These are phyloP conservation scores for Penicillium taxi DNA, from an alignment of 495 filamentous ascomycete species.

Conservation along the genomic window DNA sequence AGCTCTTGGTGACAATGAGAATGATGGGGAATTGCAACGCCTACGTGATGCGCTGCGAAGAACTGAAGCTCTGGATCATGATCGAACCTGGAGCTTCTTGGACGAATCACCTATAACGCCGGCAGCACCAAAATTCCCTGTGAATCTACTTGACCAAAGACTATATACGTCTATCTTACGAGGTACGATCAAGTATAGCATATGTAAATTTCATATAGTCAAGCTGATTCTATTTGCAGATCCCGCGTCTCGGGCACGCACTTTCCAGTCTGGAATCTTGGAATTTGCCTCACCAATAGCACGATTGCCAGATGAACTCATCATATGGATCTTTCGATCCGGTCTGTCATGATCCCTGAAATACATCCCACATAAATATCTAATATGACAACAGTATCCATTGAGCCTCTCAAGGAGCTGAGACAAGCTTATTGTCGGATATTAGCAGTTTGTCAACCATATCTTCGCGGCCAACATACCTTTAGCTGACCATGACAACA, in stretches of 20 bases:
- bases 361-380: not conserved
- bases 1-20: constrained; percentile 37
- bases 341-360: not conserved
- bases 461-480: not conserved
- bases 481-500: constrained; percentile 6
- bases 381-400: constrained; percentile 35
- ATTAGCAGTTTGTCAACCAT: constrained; percentile 32
- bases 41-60: constrained; percentile 64
- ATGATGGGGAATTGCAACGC: constrained; percentile 46
- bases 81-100: constrained; percentile 64
- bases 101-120: constrained; percentile 25
- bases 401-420: constrained; percentile 53
- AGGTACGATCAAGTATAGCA: constrained; percentile 20
- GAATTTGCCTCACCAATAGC: constrained; percentile 48
- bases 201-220: not conserved
- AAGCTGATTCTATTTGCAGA: constrained; percentile 24
- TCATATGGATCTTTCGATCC: constrained; percentile 66
- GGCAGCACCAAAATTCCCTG: constrained; percentile 30
- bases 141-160: constrained; percentile 16
- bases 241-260: constrained; percentile 47
- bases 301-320: constrained; percentile 59
- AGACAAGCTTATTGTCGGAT: constrained; percentile 56
- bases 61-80: constrained; percentile 58
- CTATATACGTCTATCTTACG: constrained; percentile 26
- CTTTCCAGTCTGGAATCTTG: constrained; percentile 61